These are phyloP conservation scores for Ophiostoma pallidulum DNA, from an alignment of 2,329 filamentous ascomycete genomes.

Conservation along the genomic window DNA sequence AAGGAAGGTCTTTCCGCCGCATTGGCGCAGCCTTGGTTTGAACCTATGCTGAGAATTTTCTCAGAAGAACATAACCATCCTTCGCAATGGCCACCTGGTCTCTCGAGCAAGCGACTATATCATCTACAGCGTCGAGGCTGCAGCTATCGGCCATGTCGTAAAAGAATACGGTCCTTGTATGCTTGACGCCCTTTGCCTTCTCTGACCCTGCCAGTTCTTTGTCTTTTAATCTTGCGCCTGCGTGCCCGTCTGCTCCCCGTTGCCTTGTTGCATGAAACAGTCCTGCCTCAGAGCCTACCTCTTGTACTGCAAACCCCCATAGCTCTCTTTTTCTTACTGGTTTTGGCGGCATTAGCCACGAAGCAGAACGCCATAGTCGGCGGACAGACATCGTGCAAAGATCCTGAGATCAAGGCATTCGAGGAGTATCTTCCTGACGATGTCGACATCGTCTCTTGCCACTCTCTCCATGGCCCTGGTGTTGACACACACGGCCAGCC, in stretches of 20 bases:
- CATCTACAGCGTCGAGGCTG: conserved; percentile 96
- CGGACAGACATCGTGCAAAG: conserved; percentile 96
- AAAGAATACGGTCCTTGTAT: conserved; percentile 87
- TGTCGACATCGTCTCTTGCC: conserved; percentile 89
- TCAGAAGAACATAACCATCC: conserved; percentile 78
- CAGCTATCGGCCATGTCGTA: conserved; percentile 79
- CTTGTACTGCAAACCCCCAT: not conserved
- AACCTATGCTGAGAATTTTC: conserved; percentile 37
- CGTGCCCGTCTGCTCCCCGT: not conserved
- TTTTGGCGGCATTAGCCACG: conserved; percentile 52
- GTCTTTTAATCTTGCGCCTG: not conserved
- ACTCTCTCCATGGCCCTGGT: conserved; percentile 89
- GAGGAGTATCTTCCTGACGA: conserved; percentile 79
- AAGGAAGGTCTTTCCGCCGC: conserved; percentile 16
- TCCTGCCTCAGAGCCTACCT: not conserved
- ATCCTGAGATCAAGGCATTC: conserved; percentile 88
- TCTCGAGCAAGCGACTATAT: conserved; percentile 96
- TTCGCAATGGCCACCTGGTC: conserved; percentile 89
- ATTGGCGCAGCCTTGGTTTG: conserved; percentile 15
- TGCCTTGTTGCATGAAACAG: not conserved
- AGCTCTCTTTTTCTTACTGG: conserved; percentile 15
- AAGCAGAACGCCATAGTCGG: conserved; percentile 93
- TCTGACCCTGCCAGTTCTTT: not conserved
- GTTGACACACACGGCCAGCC: conserved; percentile 86
- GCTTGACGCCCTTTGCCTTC: conserved; percentile 24